Evolutionary conservation across 768 basidiomycete species (phyloP).

Genomic region (Pulveroboletus ravenelii): DNA sequence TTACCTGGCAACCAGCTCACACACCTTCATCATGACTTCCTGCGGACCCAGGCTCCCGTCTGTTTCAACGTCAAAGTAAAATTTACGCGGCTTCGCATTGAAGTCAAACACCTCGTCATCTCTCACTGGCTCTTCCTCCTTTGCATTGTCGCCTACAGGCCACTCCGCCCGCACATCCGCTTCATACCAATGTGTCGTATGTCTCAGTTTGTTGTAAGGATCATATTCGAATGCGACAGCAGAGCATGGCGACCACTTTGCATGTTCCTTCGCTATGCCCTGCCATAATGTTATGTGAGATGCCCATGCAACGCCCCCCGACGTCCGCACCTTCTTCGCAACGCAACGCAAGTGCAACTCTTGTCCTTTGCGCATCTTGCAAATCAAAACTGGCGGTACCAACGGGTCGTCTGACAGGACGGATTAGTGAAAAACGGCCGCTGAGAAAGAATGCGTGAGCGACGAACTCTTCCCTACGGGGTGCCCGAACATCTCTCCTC

Average conservation of each 20-base stretch:
- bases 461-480: constrained; percentile 80
- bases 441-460: not conserved
- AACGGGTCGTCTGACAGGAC: constrained; percentile 50
- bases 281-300: constrained; percentile 28
- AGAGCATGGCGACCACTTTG: constrained; percentile 97
- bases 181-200: constrained; percentile 96
- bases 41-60: constrained; percentile 87
- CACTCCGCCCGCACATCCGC: constrained; percentile 77
- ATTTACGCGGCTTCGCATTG: constrained; percentile 80
- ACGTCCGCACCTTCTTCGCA: constrained; percentile 78
- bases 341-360: constrained; percentile 80
- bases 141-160: constrained; percentile 85
- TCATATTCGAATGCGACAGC: constrained; percentile 97
- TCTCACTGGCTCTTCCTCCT: constrained; percentile 74
- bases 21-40: constrained; percentile 83
- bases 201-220: constrained; percentile 93
- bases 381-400: constrained; percentile 71
- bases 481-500: constrained; percentile 69
- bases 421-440: constrained; percentile 5
- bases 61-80: constrained; percentile 93
- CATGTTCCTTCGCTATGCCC: constrained; percentile 98
- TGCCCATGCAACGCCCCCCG: not conserved
- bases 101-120: constrained; percentile 87
- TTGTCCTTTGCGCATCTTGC: constrained; percentile 92
- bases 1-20: constrained; percentile 1